These are phyloP conservation scores for Beauveria scarabaeidicola DNA, from an alignment of 2,329 filamentous ascomycete species.

Conservation along the genomic window DNA sequence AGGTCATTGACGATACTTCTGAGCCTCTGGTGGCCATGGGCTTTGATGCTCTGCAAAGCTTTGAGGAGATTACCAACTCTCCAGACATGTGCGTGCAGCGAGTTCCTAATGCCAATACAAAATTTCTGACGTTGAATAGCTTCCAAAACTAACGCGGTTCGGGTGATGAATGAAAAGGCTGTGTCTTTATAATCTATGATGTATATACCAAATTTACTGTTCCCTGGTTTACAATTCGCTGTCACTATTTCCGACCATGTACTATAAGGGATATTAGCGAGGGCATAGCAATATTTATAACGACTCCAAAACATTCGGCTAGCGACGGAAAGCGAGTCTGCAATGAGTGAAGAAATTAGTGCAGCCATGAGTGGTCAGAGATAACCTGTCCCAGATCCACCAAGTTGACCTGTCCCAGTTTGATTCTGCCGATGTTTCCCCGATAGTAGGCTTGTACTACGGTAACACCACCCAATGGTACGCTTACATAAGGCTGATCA, in stretches of 20 bases:
- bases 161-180: background rate
- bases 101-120: background rate
- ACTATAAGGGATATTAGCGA: background rate
- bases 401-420: no score
- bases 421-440: no score
- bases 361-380: no score
- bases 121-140: constrained; percentile 3
- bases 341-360: background rate
- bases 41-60: constrained; percentile 68
- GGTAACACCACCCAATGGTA: no score
- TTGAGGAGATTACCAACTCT: constrained; percentile 70
- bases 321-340: background rate
- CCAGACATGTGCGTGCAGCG: constrained; percentile 35
- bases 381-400: no score
- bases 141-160: background rate
- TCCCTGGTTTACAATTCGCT: background rate
- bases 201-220: background rate
- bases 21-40: constrained; percentile 73
- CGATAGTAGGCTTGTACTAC: no score
- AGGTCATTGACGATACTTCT: constrained; percentile 62
- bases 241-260: background rate
- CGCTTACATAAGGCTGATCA: no score
- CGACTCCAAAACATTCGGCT: background rate
- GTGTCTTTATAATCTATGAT: background rate
- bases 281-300: background rate